Conservation (phyloP, 352 stramenopile genomes). For the Pilasporangium apinafurcum region DNA sequence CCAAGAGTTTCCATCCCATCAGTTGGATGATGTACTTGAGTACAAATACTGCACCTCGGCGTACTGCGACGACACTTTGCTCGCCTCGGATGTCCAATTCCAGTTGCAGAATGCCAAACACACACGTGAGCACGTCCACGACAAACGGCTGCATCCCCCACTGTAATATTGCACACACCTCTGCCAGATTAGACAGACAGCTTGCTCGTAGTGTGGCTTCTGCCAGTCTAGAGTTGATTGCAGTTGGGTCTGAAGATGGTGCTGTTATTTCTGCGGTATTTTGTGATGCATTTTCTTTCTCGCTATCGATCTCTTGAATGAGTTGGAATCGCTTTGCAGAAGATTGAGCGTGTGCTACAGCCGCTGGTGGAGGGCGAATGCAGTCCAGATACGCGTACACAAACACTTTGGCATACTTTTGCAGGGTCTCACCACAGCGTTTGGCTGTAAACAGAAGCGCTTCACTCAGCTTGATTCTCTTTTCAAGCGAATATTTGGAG, state of each 20-base stretch:
- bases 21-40: slow-evolving; percentile 71
- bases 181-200: slow-evolving; percentile 84
- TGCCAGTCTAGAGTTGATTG: slow-evolving; percentile 10
- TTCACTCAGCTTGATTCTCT: slow-evolving; percentile 82
- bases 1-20: slow-evolving; percentile 68
- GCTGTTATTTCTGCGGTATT: neutral
- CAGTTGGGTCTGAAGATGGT: neutral
- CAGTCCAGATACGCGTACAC: slow-evolving; percentile 79
- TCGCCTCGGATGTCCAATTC: slow-evolving; percentile 30
- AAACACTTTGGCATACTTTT: slow-evolving; percentile 63
- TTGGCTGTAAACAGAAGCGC: slow-evolving; percentile 73
- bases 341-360: neutral
- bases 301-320: slow-evolving; percentile 39
- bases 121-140: slow-evolving; percentile 67
- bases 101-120: slow-evolving; percentile 73
- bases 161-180: slow-evolving; percentile 67
- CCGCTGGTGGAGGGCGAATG: slow-evolving; percentile 35
- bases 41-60: slow-evolving; percentile 70
- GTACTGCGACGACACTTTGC: slow-evolving; percentile 42
- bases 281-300: neutral
- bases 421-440: slow-evolving; percentile 66
- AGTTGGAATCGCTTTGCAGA: slow-evolving; percentile 32
- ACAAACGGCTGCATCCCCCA: slow-evolving; percentile 71
- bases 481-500: slow-evolving; percentile 37
- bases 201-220: slow-evolving; percentile 69